Base-by-base conservation (phyloP, 345 rosid genomes). In the Lumnitzera racemosa region DNA sequence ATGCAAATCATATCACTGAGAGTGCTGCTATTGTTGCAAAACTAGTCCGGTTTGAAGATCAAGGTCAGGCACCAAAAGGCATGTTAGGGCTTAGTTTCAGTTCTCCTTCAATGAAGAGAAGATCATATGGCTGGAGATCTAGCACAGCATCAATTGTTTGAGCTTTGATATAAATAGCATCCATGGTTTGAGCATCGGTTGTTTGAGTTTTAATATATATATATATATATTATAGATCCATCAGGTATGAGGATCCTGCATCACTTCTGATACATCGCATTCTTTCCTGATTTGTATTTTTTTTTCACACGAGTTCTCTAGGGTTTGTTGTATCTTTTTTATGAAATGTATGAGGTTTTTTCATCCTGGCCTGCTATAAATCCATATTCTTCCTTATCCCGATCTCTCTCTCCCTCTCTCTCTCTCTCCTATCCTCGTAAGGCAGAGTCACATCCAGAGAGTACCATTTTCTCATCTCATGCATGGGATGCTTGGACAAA, bases 51-150 rank as follows among this genome's bases (percentile, higher is more conserved):
- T 86, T 94, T 53, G 81, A 81, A 11, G 97, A 86, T 63, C 91
- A 90, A 59, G 99, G 95, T 27, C 72, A 76, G 23, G 91, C 83
- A 27, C 77, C 84, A 43, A 90, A 90, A 76, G 95, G 83, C 72
- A 87, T 86, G 96, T 84, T 90, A 55, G 96, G 99, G 9, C 88
- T 90, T 53, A 90, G 90, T 75, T 90, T 94, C 77, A 76, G 91
- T 11, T 83, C 91, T 24, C 80, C 86, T 3, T 68, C 68, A 54
- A 56, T 76, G 46, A 76, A 73, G 62, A 72, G 85, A 51, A 83
- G 75, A 73, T 82, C 88, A 27, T 74, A 59, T 52, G 80, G 86
- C 46, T 89, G 99, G 99, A 81, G 80, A 55, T 71, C 79, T 76
- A 81, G 87, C 84, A 87, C 67, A 80, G 67, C 78, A 50, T 48